Base-by-base conservation (phyloP, 352 stramenopile species). In the Peronospora belbahrii region DNA sequence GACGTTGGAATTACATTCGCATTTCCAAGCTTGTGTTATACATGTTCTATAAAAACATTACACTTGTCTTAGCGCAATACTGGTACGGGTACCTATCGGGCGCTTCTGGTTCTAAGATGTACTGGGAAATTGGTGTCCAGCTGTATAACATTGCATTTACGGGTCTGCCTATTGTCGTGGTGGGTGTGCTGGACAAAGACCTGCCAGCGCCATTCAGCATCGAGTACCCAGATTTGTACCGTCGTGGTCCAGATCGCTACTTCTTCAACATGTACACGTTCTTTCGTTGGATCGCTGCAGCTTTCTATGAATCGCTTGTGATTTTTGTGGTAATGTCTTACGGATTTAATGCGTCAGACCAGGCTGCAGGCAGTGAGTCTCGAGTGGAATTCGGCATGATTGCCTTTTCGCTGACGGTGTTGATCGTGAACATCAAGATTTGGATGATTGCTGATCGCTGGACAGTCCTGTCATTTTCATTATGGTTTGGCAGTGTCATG, bases 91-190 rank as follows among this genome's bases (percentile, higher is more conserved):
- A 97, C 32, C 91, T 92, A 47, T 97, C 85, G 10, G 92, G 92
- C 24, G 94, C 95, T 6, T 98, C 88, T 6, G 94, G 76, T 0
- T 85, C 74, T 15, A 91, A 87, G 42, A 67, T 87, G 50, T 92
- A 91, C 55, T 94, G 74, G 66, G 81, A 92, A 59, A 67, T 87
- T 18, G 77, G 65, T 42, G 74, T 94, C 2, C 85, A 92, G 53
- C 56, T 97, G 14, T 97, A 97, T 59, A 98, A 98, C 61, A 85
- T 98, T 52, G 80, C 95, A 10, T 96, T 92, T 52, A 97, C 85
- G 4, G 83, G 77, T 18, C 46, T 97, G 11, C 94, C 96, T 7
- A 97, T 98, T 44, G 53, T 92, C 19, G 68, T 90, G 4, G 65
- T 93, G 2, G 82, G 76, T 13, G 81, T 91, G 2, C 56, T 92